These are phyloP conservation scores for Yamadazyma dendronema DNA, from an alignment of 1,139 yeast species.

Conservation along the genomic window DNA sequence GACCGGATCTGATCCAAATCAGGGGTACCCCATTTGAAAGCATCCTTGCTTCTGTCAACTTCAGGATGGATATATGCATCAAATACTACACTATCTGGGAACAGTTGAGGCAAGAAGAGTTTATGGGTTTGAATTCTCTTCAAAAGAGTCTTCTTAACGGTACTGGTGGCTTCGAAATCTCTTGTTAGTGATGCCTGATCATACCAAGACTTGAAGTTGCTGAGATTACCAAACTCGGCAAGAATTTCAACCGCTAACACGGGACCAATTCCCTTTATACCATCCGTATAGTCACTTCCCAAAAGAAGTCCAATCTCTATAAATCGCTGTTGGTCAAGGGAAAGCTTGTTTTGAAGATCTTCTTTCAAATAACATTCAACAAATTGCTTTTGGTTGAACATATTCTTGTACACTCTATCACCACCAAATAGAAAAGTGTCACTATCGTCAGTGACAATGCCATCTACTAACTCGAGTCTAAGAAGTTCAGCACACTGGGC, in stretches of 20 bases:
- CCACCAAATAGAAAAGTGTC: slow-evolving; percentile 97
- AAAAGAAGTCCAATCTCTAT: slow-evolving; percentile 78
- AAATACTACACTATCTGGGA: slow-evolving; percentile 68
- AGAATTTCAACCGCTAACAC: slow-evolving; percentile 90
- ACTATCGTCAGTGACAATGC: slow-evolving; percentile 95
- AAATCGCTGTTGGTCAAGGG: slow-evolving; percentile 59
- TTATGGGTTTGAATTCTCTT: slow-evolving; percentile 58
- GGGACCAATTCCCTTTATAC: slow-evolving; percentile 89
- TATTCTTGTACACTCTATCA: slow-evolving; percentile 76
- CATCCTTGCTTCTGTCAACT: slow-evolving; percentile 75
- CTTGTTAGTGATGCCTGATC: slow-evolving; percentile 28
- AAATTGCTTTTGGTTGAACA: slow-evolving; percentile 91
- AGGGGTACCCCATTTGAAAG: slow-evolving; percentile 89
- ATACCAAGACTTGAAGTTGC: slow-evolving; percentile 39
- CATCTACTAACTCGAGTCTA: slow-evolving; percentile 75
- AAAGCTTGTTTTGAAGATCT: slow-evolving; percentile 63
- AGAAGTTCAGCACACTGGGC: slow-evolving; percentile 90
- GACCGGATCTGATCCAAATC: slow-evolving; percentile 75
- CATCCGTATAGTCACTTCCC: slow-evolving; percentile 95
- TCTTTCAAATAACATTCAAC: slow-evolving; percentile 77
- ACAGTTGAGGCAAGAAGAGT: slow-evolving; percentile 58
- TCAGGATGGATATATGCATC: slow-evolving; percentile 79
- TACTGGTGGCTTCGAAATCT: slow-evolving; percentile 19
- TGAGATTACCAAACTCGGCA: slow-evolving; percentile 68
- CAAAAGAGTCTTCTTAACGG: slow-evolving; percentile 48